Percentiles rank a stretch among this genome's conserved stretches.
These are phyloP conservation scores for Clonostachys solani DNA, from an alignment of 2,329 filamentous ascomycete species.

Conservation along the genomic window DNA sequence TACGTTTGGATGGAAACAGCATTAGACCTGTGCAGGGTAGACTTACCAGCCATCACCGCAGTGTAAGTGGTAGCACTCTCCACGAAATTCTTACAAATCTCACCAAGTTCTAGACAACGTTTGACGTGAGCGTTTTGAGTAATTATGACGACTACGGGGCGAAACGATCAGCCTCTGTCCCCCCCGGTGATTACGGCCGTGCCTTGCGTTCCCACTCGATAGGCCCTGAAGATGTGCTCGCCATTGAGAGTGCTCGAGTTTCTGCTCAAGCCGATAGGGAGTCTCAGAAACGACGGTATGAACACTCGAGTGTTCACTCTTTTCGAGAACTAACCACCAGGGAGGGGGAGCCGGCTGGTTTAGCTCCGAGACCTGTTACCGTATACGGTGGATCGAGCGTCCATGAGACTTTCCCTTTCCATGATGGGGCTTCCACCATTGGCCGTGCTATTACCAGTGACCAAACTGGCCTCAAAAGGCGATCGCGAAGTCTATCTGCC, in stretches of 20 bases:
- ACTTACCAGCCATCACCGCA: too few species aligned
- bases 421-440: slow-evolving; percentile 23
- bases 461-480: slow-evolving; percentile 40
- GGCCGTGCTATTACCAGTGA: slow-evolving; percentile 59
- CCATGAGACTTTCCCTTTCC: slow-evolving; percentile 10
- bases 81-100: background rate
- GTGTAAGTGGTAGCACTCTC: too few species aligned
- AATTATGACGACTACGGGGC: slow-evolving; percentile 7
- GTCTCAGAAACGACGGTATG: slow-evolving; percentile 22
- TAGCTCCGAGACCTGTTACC: slow-evolving; percentile 60
- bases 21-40: too few species aligned
- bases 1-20: too few species aligned
- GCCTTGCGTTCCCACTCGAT: slow-evolving; percentile 59
- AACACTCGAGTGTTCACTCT: slow-evolving; percentile 9
- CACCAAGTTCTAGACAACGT: background rate
- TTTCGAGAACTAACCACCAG: slow-evolving; percentile 9
- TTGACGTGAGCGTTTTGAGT: background rate
- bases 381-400: slow-evolving; percentile 46
- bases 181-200: slow-evolving; percentile 56
- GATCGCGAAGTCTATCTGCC: slow-evolving; percentile 56
- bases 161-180: slow-evolving; percentile 54
- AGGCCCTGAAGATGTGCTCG: slow-evolving; percentile 48
- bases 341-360: slow-evolving; percentile 43
- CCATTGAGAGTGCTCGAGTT: slow-evolving; percentile 48
- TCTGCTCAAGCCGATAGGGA: slow-evolving; percentile 43